These are phyloP conservation scores for Paramecium biaurelia DNA, from an alignment of 73 alveolate genomes.

Conservation along the genomic window DNA sequence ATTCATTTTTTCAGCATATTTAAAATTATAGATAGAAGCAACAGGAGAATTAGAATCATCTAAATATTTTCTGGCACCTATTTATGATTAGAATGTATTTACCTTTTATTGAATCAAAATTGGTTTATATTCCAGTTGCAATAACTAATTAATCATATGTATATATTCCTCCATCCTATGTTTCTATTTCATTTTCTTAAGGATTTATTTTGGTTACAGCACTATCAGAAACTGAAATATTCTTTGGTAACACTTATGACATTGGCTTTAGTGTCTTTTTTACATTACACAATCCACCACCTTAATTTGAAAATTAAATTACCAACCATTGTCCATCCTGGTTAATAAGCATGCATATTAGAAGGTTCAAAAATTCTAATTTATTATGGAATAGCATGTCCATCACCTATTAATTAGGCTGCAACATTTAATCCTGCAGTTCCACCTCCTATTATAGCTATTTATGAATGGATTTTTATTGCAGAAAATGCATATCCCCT, in stretches of 20 bases:
- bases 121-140: constrained; percentile 73
- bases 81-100: neutral
- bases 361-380: constrained; percentile 80
- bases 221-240: constrained; percentile 24
- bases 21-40: constrained; percentile 72
- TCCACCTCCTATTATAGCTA: constrained; percentile 88
- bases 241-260: neutral
- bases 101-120: constrained; percentile 76
- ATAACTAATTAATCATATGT: constrained; percentile 78
- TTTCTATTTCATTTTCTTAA: constrained; percentile 63
- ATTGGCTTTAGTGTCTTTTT: neutral
- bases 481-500: neutral
- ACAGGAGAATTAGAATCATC: constrained; percentile 84
- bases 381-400: constrained; percentile 60
- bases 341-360: constrained; percentile 78
- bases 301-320: neutral
- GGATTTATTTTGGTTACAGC: constrained; percentile 67
- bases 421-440: constrained; percentile 74
- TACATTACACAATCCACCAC: constrained; percentile 77
- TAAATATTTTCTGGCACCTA: constrained; percentile 74
- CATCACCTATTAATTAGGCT: constrained; percentile 68
- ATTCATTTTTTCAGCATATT: constrained; percentile 75
- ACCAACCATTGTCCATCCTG: constrained; percentile 82
- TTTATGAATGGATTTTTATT: constrained; percentile 37
- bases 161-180: constrained; percentile 57